Evolutionary conservation across 2,329 filamentous ascomycete genomes (phyloP).

Genomic region (Phaeoacremonium minimum): DNA sequence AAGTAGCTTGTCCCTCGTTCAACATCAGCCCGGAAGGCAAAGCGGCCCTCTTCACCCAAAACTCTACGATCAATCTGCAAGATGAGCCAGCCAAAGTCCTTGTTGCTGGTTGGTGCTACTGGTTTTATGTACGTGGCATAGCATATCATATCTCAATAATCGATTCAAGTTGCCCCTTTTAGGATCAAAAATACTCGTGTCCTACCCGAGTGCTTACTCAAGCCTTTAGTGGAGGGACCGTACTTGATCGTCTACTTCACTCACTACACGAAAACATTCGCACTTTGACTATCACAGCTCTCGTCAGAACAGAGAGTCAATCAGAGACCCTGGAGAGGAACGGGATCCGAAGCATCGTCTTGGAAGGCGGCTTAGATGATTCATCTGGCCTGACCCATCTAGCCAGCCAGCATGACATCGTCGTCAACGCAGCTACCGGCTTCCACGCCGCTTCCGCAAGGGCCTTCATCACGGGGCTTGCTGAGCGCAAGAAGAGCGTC

Average conservation of each 20-base stretch:
- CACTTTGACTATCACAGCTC: not conserved
- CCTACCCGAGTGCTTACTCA: too few relatives aligned
- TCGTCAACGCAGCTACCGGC: conserved; percentile 37
- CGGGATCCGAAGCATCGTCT: conserved; percentile 16
- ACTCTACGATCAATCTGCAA: too few relatives aligned
- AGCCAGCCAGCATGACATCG: conserved; percentile 23
- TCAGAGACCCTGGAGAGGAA: conserved; percentile 13
- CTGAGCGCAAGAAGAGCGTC: conserved; percentile 25
- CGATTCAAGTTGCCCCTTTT: too few relatives aligned
- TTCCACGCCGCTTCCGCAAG: conserved; percentile 29
- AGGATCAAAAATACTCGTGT: too few relatives aligned
- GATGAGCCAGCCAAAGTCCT: too few relatives aligned
- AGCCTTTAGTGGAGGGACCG: not conserved
- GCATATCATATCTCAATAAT: too few relatives aligned
- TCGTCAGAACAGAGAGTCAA: conserved; percentile 15
- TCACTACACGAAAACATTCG: not conserved
- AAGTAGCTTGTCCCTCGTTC: too few relatives aligned
- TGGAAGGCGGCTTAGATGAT: conserved; percentile 17
- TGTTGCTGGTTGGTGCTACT: too few relatives aligned
- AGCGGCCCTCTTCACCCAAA: too few relatives aligned
- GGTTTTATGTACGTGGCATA: too few relatives aligned
- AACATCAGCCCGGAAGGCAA: too few relatives aligned
- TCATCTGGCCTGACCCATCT: conserved; percentile 10
- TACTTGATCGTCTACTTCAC: not conserved
- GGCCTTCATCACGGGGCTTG: conserved; percentile 37